phyloP scores from a whole-genome alignment of 2,329 filamentous ascomycete genomes.

The Trichoderma pleuroti region DNA sequence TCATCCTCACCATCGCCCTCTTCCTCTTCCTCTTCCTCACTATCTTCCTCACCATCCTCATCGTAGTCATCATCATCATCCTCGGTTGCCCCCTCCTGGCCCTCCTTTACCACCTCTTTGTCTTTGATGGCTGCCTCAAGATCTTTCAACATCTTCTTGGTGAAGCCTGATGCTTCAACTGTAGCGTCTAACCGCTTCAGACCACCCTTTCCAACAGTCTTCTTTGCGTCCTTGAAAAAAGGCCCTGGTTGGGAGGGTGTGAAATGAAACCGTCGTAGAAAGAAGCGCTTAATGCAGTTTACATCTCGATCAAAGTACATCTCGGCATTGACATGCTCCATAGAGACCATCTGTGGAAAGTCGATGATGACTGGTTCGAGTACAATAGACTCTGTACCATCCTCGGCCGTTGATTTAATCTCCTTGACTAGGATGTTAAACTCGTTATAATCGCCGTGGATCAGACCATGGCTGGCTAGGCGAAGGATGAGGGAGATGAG shows the following conservation, averaged over 20 bases:
- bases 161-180: constrained; percentile 91
- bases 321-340: constrained; percentile 88
- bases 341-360: constrained; percentile 97
- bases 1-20: constrained; percentile 18
- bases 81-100: constrained; percentile 29
- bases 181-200: constrained; percentile 75
- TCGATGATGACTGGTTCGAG: constrained; percentile 87
- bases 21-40: constrained; percentile 27
- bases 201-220: constrained; percentile 63
- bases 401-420: constrained; percentile 42
- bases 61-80: constrained; percentile 31
- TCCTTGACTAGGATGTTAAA: constrained; percentile 97
- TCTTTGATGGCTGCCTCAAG: constrained; percentile 85
- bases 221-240: constrained; percentile 79
- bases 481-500: constrained; percentile 81
- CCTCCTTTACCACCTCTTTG: constrained; percentile 53
- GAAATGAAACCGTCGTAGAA: constrained; percentile 85
- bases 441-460: constrained; percentile 98
- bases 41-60: constrained; percentile 29
- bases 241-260: constrained; percentile 77
- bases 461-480: constrained; percentile 80
- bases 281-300: constrained; percentile 91
- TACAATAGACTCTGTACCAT: constrained; percentile 41
- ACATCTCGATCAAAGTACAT: constrained; percentile 98
- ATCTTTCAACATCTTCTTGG: constrained; percentile 94